A percentile compares a stretch with the other conserved stretches of the same genome.
Conservation (phyloP, 2,329 filamentous ascomycete species). For the Pseudopithomyces maydicus region DNA sequence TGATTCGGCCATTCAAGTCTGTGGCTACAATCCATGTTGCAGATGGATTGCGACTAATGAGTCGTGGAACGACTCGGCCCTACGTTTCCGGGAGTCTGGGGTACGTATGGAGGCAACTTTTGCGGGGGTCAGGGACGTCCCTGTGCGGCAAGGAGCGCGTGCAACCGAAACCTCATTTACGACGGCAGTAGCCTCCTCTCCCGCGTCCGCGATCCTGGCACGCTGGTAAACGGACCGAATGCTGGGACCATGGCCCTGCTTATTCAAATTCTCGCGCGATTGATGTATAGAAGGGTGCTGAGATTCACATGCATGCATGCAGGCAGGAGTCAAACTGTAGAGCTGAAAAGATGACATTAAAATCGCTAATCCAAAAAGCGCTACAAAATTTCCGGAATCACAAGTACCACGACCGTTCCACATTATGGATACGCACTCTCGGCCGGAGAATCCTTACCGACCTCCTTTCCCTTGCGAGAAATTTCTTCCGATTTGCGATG, state of each 20-base stretch:
- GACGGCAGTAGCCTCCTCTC: not conserved
- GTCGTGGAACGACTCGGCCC: not conserved
- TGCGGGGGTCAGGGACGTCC: not conserved
- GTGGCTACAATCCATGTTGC: slow-evolving; percentile 1
- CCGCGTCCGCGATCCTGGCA: not conserved
- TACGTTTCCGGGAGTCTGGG: not conserved
- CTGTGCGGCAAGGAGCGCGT: not conserved
- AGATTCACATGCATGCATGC: too few species aligned
- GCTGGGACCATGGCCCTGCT: not conserved
- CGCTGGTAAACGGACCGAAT: not conserved
- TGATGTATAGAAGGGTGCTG: not conserved
- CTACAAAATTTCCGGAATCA: not conserved
- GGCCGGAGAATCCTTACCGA: slow-evolving; percentile 11
- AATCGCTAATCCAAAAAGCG: not conserved
- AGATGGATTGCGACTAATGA: not conserved
- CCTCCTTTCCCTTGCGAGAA: not conserved
- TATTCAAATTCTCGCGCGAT: not conserved
- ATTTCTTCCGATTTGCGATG: slow-evolving; percentile 3
- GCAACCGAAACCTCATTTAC: not conserved
- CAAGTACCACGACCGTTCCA: not conserved
- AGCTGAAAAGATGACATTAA: not conserved
- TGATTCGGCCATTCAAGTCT: not conserved
- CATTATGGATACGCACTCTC: slow-evolving; percentile 26
- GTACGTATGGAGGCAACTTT: not conserved
- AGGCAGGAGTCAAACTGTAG: too few species aligned